phyloP scores from a whole-genome alignment of 2,329 filamentous ascomycete genomes.

The Paracoccidioides lutzii region DNA sequence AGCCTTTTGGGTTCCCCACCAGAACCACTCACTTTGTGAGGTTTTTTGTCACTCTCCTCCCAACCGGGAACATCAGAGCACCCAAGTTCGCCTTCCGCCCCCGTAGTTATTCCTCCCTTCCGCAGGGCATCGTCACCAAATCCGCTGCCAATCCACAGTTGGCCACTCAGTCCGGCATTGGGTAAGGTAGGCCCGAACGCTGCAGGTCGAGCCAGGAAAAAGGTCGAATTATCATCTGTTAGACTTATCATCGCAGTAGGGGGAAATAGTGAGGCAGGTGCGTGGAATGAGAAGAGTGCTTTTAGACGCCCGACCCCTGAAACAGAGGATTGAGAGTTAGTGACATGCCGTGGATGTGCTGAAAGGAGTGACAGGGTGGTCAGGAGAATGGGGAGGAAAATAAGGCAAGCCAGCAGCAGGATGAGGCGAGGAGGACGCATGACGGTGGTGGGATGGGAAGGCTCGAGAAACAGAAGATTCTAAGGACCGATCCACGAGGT shows the following conservation, averaged over 20 bases:
- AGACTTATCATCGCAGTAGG: constrained; percentile 92
- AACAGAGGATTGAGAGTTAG: constrained; percentile 22
- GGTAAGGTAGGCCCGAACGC: constrained; percentile 79
- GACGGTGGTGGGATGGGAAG: constrained; percentile 9
- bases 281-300: constrained; percentile 56
- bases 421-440: constrained; percentile 38
- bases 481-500: constrained; percentile 24
- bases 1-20: neutral
- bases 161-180: constrained; percentile 64
- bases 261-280: constrained; percentile 78
- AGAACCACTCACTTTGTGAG: neutral
- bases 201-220: constrained; percentile 84
- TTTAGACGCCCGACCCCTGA: constrained; percentile 36
- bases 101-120: constrained; percentile 40
- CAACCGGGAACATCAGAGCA: constrained; percentile 92
- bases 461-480: constrained; percentile 5
- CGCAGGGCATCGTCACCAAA: constrained; percentile 68
- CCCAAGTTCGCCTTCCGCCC: constrained; percentile 70
- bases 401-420: constrained; percentile 34
- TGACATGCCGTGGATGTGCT: constrained; percentile 25
- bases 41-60: constrained; percentile 45
- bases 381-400: constrained; percentile 36
- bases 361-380: constrained; percentile 36
- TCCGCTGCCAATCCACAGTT: constrained; percentile 85
- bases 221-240: constrained; percentile 95